Percentiles rank a stretch among this genome's conserved stretches.
These are phyloP conservation scores for Aureobasidium sp. DNA, from an alignment of 2,329 filamentous ascomycete species.

Conservation along the genomic window DNA sequence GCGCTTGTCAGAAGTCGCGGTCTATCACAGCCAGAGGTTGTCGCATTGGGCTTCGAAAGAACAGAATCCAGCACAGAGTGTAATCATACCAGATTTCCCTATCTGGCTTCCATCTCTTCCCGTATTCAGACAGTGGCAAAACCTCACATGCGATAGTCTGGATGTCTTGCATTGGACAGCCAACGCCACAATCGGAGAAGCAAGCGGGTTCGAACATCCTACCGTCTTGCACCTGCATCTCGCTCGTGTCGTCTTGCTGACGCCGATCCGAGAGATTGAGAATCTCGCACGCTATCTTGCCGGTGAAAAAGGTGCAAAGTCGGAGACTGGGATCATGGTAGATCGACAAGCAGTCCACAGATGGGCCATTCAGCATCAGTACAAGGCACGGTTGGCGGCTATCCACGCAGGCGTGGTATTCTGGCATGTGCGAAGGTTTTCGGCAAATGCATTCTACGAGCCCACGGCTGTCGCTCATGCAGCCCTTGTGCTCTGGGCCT, in stretches of 20 bases:
- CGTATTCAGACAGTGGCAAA: slow-evolving; percentile 44
- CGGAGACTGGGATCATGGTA: neutral
- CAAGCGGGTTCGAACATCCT: slow-evolving; percentile 47
- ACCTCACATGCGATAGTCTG: slow-evolving; percentile 42
- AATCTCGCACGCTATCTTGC: slow-evolving; percentile 28
- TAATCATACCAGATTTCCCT: neutral
- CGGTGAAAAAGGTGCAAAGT: neutral
- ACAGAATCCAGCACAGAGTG: neutral
- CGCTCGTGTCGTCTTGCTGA: slow-evolving; percentile 46
- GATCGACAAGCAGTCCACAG: slow-evolving; percentile 33
- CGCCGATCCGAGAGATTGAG: slow-evolving; percentile 42
- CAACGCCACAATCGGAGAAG: slow-evolving; percentile 44
- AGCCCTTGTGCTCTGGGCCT: slow-evolving; percentile 59
- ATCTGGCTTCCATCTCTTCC: slow-evolving; percentile 34
- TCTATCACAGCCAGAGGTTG: slow-evolving; percentile 40
- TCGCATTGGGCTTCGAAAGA: slow-evolving; percentile 29
- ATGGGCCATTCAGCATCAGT: slow-evolving; percentile 47
- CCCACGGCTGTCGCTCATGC: slow-evolving; percentile 62
- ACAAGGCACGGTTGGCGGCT: slow-evolving; percentile 49
- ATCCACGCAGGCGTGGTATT: slow-evolving; percentile 48
- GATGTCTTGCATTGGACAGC: slow-evolving; percentile 55
- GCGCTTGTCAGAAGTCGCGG: slow-evolving; percentile 43
- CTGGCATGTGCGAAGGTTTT: slow-evolving; percentile 48
- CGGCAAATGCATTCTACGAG: slow-evolving; percentile 49
- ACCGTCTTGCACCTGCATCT: slow-evolving; percentile 51